Evolutionary conservation across 768 basidiomycete species (phyloP), one percentile per base, ranked within the genome.

Genomic region (Boletus rubescentipes): DNA sequence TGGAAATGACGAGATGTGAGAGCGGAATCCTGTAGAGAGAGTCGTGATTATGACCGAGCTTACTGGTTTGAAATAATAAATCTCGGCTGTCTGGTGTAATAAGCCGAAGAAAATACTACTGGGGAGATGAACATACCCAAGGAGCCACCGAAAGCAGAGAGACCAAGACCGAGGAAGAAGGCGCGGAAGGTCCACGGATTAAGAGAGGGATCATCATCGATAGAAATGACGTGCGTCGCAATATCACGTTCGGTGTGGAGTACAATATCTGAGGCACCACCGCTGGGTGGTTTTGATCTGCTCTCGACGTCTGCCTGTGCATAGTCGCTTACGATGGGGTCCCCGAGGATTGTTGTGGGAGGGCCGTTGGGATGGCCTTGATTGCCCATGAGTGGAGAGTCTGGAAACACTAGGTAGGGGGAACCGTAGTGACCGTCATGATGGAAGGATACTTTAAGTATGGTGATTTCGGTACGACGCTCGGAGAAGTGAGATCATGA

Each of bases 21-120:
- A 26, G 4, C 8, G 3, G 14, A n/a, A 42, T 20, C 10, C 2
- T 21, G 15, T 20, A 11, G 11, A 15, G n/a, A n/a, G n/a, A n/a
- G n/a, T n/a, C n/a, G n/a, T n/a, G 16, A 16, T 15, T 4, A 35
- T n/a, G 36, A 32, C 9, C 7, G 16, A 11, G 11, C 52, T 52
- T 60, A 79, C 81, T 3, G 81, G 80, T 65, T 83, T 82, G 66
- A 82, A 84, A 61, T 83, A 84, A 63, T 82, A 83, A 23, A 84
- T 83, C 59, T 84, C 76, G 32, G 80, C 80, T 81, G 50, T 16
- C 30, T 23, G 18, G 21, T 23, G 18, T 53, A 5, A 48, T 59
- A 36, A 43, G 4, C 0, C 23, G 23, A 50, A 46, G 20, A 57
- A 30, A 26, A 2, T 14, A 49, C 31, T 21, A 38, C 16, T 37